Percentiles rank a stretch among this genome's conserved stretches.
These are phyloP conservation scores for Phialophora chinensis DNA, from an alignment of 2,329 filamentous ascomycete genomes.

Conservation along the genomic window DNA sequence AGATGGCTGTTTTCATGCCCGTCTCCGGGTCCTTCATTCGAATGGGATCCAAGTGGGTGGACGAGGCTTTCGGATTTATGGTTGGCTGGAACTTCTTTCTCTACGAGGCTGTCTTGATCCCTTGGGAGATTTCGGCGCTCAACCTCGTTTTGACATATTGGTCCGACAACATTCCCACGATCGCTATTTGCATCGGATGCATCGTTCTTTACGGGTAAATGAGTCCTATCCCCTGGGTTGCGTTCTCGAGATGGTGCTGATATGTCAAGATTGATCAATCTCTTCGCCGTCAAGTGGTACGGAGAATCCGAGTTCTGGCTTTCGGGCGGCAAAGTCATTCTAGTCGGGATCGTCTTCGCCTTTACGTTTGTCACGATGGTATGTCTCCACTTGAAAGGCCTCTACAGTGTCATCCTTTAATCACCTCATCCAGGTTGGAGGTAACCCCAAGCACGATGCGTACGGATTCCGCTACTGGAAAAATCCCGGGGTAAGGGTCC, in stretches of 20 bases:
- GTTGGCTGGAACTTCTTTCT: constrained; percentile 56
- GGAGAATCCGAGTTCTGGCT: constrained; percentile 74
- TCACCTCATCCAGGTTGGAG: constrained; percentile 53
- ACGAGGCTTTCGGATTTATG: constrained; percentile 52
- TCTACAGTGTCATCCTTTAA: not conserved
- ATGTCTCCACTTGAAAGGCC: not conserved
- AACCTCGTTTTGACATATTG: constrained; percentile 50
- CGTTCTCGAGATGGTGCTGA: not conserved
- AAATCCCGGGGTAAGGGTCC: constrained; percentile 56
- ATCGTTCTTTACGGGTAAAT: constrained; percentile 47
- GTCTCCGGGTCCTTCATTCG: constrained; percentile 50
- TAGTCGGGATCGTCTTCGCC: constrained; percentile 70
- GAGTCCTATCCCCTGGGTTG: constrained; percentile 10
- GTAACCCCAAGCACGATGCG: constrained; percentile 71
- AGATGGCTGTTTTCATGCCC: constrained; percentile 48
- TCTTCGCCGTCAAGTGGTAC: constrained; percentile 72
- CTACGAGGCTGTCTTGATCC: constrained; percentile 48
- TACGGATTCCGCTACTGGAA: constrained; percentile 72
- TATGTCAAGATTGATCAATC: constrained; percentile 52
- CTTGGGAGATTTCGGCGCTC: constrained; percentile 51
- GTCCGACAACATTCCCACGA: constrained; percentile 47
- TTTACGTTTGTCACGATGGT: constrained; percentile 83
- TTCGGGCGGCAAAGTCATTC: constrained; percentile 70
- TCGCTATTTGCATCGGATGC: constrained; percentile 45
- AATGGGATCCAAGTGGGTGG: constrained; percentile 51